These are phyloP conservation scores for Andrographis paniculata DNA, from an alignment of 305 asterid genomes.

Conservation along the genomic window DNA sequence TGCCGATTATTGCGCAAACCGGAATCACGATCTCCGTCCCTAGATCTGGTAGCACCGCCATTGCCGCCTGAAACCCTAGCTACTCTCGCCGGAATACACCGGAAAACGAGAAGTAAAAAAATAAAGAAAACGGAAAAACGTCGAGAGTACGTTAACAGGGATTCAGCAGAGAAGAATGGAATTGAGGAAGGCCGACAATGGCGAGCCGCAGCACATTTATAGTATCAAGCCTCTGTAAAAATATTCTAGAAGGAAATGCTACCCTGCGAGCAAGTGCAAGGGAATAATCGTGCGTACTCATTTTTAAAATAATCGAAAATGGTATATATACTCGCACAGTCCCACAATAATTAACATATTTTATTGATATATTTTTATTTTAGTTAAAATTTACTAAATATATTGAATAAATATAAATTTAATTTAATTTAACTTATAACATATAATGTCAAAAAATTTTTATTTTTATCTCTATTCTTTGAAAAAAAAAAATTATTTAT, in stretches of 20 bases:
- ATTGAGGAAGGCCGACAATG: neutral
- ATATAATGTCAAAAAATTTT: too few species aligned
- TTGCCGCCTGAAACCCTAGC: conserved; percentile 8
- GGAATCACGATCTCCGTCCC: conserved; percentile 63
- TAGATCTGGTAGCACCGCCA: conserved; percentile 56
- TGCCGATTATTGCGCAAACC: conserved; percentile 52
- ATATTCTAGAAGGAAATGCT: neutral
- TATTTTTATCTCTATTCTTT: too few species aligned
- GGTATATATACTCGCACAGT: too few species aligned
- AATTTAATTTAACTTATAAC: too few species aligned
- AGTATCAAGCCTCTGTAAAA: neutral
- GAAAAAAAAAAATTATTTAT: too few species aligned
- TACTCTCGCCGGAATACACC: neutral
- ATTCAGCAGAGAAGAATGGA: neutral
- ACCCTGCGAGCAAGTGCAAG: neutral
- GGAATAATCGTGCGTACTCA: neutral
- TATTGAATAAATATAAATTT: too few species aligned
- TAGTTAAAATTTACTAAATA: too few species aligned
- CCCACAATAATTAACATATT: too few species aligned
- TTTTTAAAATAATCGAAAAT: too few species aligned
- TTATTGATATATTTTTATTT: too few species aligned
- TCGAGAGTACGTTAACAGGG: neutral
- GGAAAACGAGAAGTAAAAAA: neutral
- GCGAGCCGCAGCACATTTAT: neutral
- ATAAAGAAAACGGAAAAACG: neutral